Conservation (phyloP, 2,329 filamentous ascomycete genomes). For the Venturia effusa region DNA sequence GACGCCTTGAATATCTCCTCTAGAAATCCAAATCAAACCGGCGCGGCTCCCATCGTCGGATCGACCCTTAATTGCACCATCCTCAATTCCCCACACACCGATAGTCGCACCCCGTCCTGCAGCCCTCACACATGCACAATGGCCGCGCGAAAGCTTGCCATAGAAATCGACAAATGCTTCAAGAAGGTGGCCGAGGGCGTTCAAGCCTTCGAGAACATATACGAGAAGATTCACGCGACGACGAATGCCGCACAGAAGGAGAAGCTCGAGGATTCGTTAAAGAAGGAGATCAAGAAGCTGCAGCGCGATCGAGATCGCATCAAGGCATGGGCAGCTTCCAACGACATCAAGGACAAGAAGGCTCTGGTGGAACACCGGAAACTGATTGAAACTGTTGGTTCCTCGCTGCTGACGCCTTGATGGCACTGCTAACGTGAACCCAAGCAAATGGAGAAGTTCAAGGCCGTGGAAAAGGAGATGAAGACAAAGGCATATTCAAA, state of each 20-base stretch:
- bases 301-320: constrained; percentile 96
- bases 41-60: not conserved
- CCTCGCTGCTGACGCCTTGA: constrained; percentile 13
- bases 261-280: constrained; percentile 94
- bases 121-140: constrained; percentile 39
- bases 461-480: constrained; percentile 99
- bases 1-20: not conserved
- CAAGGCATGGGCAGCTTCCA: constrained; percentile 97
- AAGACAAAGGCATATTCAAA: constrained; percentile 99
- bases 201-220: constrained; percentile 82
- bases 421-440: constrained; percentile 23
- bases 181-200: constrained; percentile 96
- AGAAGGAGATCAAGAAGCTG: constrained; percentile 99
- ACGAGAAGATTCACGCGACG: constrained; percentile 93
- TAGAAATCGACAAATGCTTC: constrained; percentile 99
- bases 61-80: not conserved
- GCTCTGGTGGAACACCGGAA: constrained; percentile 88
- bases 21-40: not conserved
- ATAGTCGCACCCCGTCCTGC: not conserved
- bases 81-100: not conserved
- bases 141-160: constrained; percentile 91
- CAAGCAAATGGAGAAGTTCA: constrained; percentile 99
- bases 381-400: constrained; percentile 87
- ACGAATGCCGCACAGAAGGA: constrained; percentile 93
- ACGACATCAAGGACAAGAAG: constrained; percentile 99